A percentile compares a stretch with the other conserved stretches of the same genome.
Evolutionary conservation across 345 rosid species (phyloP).

Genomic region (Gynandropsis gynandra): DNA sequence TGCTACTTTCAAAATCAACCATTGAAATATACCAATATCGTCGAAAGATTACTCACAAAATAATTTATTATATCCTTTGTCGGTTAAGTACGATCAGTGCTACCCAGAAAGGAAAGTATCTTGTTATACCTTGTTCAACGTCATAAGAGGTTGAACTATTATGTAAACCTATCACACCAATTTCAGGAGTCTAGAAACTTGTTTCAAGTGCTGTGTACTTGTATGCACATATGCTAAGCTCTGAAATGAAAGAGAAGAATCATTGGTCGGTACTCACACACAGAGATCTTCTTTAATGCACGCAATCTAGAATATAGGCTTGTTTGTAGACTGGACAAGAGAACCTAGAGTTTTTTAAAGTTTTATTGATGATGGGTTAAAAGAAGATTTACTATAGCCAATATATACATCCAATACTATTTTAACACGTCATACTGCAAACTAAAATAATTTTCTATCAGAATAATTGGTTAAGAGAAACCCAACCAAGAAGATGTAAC

Average conservation of each 20-base stretch:
- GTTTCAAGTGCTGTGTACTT: slow-evolving; percentile 81
- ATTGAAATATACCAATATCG: too few relatives aligned
- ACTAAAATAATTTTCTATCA: slow-evolving; percentile 15
- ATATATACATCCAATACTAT: slow-evolving; percentile 62
- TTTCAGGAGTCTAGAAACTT: slow-evolving; percentile 90
- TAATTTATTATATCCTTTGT: not conserved
- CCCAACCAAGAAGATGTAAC: slow-evolving; percentile 20
- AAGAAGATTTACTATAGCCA: slow-evolving; percentile 73
- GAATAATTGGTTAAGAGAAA: too few relatives aligned
- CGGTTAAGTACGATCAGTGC: not conserved
- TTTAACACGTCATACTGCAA: slow-evolving; percentile 85
- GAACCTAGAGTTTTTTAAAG: slow-evolving; percentile 49
- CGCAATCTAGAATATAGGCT: slow-evolving; percentile 60
- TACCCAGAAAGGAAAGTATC: slow-evolving; percentile 6
- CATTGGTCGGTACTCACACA: slow-evolving; percentile 53
- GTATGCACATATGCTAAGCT: slow-evolving; percentile 92
- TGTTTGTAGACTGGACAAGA: slow-evolving; percentile 52
- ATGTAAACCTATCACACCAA: slow-evolving; percentile 82
- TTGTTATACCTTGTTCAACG: slow-evolving; percentile 60
- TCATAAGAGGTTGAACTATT: slow-evolving; percentile 91
- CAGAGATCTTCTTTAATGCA: slow-evolving; percentile 55
- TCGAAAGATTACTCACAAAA: too few relatives aligned
- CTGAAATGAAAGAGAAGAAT: slow-evolving; percentile 82
- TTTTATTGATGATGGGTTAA: slow-evolving; percentile 50
- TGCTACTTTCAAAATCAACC: too few relatives aligned